phyloP scores from a whole-genome alignment of 2,329 filamentous ascomycete genomes.

The Fusarium decemcellulare region DNA sequence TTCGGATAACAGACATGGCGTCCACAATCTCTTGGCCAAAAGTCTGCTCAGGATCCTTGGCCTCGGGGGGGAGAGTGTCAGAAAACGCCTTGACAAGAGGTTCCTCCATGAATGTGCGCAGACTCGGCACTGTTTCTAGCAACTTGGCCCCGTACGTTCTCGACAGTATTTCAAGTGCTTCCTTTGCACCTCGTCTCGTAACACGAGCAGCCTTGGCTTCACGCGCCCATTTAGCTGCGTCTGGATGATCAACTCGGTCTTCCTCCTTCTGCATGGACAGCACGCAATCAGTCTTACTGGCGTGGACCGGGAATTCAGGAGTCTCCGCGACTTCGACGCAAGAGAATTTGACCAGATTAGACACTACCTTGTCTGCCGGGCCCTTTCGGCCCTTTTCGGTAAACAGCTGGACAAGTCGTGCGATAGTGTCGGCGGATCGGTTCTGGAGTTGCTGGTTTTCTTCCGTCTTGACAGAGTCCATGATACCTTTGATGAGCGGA shows the following conservation, averaged over 20 bases:
- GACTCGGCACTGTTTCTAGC: slow-evolving; percentile 86
- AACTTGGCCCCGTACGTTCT: slow-evolving; percentile 83
- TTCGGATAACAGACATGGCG: slow-evolving; percentile 91
- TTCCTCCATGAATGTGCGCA: slow-evolving; percentile 84
- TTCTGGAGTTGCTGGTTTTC: slow-evolving; percentile 91
- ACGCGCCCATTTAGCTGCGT: slow-evolving; percentile 89
- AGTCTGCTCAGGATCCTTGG: slow-evolving; percentile 79
- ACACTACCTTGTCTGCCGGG: slow-evolving; percentile 95
- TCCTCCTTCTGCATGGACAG: slow-evolving; percentile 97
- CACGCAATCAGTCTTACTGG: slow-evolving; percentile 82
- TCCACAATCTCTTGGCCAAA: slow-evolving; percentile 95
- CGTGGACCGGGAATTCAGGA: slow-evolving; percentile 91
- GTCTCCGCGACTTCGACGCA: slow-evolving; percentile 98
- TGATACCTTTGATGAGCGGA: slow-evolving; percentile 93
- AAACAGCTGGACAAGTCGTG: slow-evolving; percentile 87
- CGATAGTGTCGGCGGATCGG: slow-evolving; percentile 88
- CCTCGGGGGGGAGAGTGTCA: slow-evolving; percentile 78
- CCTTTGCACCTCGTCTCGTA: slow-evolving; percentile 92
- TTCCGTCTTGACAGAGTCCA: slow-evolving; percentile 98
- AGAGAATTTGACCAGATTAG: slow-evolving; percentile 96
- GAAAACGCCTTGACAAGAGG: slow-evolving; percentile 84
- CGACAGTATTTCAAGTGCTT: slow-evolving; percentile 90
- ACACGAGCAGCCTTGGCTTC: slow-evolving; percentile 92
- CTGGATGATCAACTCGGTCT: slow-evolving; percentile 91
- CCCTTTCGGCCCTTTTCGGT: slow-evolving; percentile 83